phyloP scores from a whole-genome alignment of 768 basidiomycete genomes.

The Epithele typhae region DNA sequence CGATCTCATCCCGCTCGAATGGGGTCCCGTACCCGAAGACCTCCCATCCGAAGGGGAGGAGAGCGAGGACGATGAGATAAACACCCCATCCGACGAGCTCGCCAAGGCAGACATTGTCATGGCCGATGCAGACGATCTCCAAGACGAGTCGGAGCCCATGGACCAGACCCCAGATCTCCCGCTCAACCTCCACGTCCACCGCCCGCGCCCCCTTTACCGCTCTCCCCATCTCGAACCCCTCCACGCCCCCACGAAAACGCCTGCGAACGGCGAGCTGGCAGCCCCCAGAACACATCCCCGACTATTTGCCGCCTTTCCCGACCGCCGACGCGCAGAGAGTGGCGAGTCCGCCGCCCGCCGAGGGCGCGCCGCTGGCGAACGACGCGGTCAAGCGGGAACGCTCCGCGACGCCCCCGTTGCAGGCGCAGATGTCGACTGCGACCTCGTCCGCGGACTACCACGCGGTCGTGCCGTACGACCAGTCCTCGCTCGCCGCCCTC shows the following conservation, averaged over 20 bases:
- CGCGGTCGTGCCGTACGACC: conserved; percentile 67
- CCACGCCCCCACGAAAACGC: conserved; percentile 55
- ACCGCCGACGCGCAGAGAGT: conserved; percentile 27
- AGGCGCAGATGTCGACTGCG: conserved; percentile 38
- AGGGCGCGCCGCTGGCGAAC: conserved; percentile 22
- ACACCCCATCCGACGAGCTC: conserved; percentile 8
- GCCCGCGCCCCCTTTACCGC: conserved; percentile 41
- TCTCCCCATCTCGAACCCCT: conserved; percentile 56
- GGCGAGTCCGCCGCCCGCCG: conserved; percentile 25
- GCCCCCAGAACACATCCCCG: conserved; percentile 59
- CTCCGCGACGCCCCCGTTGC: conserved; percentile 38
- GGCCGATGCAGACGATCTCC: conserved; percentile 6
- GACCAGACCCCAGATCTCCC: conserved; percentile 3
- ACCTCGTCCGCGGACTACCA: conserved; percentile 60
- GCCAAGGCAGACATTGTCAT: conserved; percentile 8
- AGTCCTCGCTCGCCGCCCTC: conserved; percentile 61
- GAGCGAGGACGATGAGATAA: conserved; percentile 22
- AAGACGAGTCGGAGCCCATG: conserved; percentile 9
- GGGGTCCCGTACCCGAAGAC: conserved; percentile 28
- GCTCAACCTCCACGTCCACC: conserved; percentile 15
- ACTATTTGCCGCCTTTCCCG: conserved; percentile 69
- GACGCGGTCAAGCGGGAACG: conserved; percentile 32
- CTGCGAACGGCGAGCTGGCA: conserved; percentile 53
- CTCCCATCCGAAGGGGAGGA: conserved; percentile 28
- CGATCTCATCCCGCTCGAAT: conserved; percentile 50